Evolutionary conservation across 768 basidiomycete genomes (phyloP), one percentile per base, ranked within the genome.

Genomic region (Ramaria sp.): DNA sequence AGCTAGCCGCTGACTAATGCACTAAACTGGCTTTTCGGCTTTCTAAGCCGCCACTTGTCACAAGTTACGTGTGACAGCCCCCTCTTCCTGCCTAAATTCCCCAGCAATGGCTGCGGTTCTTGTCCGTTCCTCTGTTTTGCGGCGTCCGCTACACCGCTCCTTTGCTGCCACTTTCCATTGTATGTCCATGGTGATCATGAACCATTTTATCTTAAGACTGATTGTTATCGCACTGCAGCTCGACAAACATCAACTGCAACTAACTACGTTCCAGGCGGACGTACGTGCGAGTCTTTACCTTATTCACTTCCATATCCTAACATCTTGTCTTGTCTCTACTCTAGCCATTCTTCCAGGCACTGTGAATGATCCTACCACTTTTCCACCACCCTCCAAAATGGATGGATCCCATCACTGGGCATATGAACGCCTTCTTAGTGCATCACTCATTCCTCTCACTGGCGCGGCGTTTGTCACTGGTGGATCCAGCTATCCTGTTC

Each of bases 401-500:
- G 88, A 94, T 62, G 95, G 96, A 48, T 93, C 92, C 1, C 83
- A 96, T 70, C 95, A 82, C 69, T 83, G 81, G 81, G 83, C 92
- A 1, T 98, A 97, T 65, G 96, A 99, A 70, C 87, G 94, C 51
- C 75, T 93, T 27, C 77, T 98, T 48, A 85, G 88, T 0, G 96
- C 92, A 0, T 72, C 81, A 13, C 79, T 98, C 61, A 79, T 99
- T 15, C 96, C 96, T 37, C 71, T 94, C 62, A 92, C 91, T 16
- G 86, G 78, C 15, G 86, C 88, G 28, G 87, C 94, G 0, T 89
- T 90, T 60, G 88, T 81, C 25, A 85, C 86, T 5, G 82, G 82
- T 39, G 81, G 79, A 16, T 80, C 76, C 51, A 76, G 75, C 57
- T 82, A 94, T 71, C 90, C 96, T 3, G 70, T 96, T 60, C 68